Conservation (phyloP, 306 rosid species). For the Trifolium dubium region DNA sequence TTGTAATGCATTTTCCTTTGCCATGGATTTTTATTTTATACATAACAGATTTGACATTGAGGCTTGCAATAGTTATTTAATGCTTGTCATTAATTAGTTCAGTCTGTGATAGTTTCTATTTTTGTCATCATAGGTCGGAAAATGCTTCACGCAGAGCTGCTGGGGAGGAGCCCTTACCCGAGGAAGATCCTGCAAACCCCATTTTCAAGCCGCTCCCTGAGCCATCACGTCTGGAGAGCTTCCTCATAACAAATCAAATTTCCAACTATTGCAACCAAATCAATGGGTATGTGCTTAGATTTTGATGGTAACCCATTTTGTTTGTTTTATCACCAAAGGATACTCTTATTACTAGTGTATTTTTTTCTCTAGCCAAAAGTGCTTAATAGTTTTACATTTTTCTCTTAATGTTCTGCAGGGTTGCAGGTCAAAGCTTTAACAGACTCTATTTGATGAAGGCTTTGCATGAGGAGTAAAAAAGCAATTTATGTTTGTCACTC, state of each 20-base stretch:
- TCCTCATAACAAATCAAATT: constrained; percentile 91
- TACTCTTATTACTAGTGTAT: not conserved
- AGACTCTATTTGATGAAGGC: constrained; percentile 82
- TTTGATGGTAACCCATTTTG: not conserved
- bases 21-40: not conserved
- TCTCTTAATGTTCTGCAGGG: constrained; percentile 59
- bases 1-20: not conserved
- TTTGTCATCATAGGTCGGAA: constrained; percentile 63
- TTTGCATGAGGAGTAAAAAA: constrained; percentile 65
- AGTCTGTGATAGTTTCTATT: not conserved
- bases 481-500: constrained; percentile 31
- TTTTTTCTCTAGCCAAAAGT: not conserved
- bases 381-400: constrained; percentile 17
- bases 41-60: not conserved
- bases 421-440: constrained; percentile 88
- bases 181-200: constrained; percentile 94
- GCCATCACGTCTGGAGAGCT: constrained; percentile 96
- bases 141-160: constrained; percentile 78
- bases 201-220: constrained; percentile 81
- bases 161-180: constrained; percentile 91
- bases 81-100: not conserved
- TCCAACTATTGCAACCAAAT: constrained; percentile 96
- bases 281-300: constrained; percentile 71
- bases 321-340: not conserved
- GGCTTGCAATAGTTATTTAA: constrained; percentile 3